These are phyloP conservation scores for Lentinus tigrinus DNA, from an alignment of 768 basidiomycete genomes.

Conservation along the genomic window DNA sequence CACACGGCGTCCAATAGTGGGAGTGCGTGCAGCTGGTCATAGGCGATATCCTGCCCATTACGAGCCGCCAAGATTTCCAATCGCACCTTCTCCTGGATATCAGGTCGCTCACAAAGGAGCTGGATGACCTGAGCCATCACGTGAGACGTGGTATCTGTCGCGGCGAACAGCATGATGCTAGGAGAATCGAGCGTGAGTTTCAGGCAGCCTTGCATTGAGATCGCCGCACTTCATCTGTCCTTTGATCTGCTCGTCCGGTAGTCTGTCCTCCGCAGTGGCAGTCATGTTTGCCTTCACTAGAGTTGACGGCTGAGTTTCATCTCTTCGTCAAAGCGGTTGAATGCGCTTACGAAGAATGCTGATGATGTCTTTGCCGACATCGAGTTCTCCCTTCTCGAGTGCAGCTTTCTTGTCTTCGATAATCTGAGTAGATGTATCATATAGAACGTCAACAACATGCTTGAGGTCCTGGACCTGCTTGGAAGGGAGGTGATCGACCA, in stretches of 20 bases:
- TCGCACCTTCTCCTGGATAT: constrained; percentile 36
- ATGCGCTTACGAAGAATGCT: constrained; percentile 43
- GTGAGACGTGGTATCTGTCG: constrained; percentile 29
- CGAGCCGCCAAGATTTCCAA: constrained; percentile 19
- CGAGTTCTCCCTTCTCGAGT: constrained; percentile 25
- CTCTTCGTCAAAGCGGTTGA: background rate
- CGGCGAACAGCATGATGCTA: constrained; percentile 27
- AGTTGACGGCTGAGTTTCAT: background rate
- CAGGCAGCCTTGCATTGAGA: background rate
- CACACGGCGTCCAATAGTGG: constrained; percentile 67
- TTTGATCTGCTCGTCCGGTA: constrained; percentile 23
- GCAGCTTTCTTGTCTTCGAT: constrained; percentile 38
- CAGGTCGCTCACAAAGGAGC: constrained; percentile 29
- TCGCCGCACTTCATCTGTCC: constrained; percentile 20
- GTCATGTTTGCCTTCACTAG: constrained; percentile 24
- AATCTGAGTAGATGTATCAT: constrained; percentile 40
- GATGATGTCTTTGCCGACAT: constrained; percentile 46
- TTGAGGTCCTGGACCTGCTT: constrained; percentile 41
- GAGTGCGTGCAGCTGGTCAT: constrained; percentile 28
- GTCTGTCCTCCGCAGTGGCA: constrained; percentile 7
- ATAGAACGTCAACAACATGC: constrained; percentile 48
- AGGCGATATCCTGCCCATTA: constrained; percentile 31
- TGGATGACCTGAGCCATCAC: constrained; percentile 23
- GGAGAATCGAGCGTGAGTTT: background rate
- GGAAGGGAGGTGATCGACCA: constrained; percentile 43